Base-by-base conservation (phyloP, 106 monocot genomes). In the Vanilla planifolia region DNA sequence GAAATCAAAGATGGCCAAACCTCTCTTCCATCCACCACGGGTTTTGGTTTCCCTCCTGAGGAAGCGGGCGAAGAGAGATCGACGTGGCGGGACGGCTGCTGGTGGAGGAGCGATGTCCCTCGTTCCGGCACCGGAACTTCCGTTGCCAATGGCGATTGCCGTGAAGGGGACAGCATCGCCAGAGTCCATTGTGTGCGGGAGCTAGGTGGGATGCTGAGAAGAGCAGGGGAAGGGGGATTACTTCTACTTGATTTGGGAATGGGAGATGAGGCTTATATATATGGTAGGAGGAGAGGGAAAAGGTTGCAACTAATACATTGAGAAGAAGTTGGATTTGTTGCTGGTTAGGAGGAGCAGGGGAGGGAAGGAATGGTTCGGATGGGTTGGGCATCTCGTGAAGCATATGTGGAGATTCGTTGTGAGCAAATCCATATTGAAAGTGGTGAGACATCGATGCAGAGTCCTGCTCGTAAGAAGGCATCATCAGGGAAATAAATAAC, bases 371-470 rank as follows among this genome's bases (percentile, higher is more conserved):
- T 63, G 28, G 11, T 60, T 35, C 24, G 37, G 41, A 15, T 24
- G 42, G 14, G 29, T 65, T 48, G 65, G 23, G 25, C 65, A 66
- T 39, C 10, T 52, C n/a, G 30, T 39, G 23, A 42, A 55, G 66
- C 29, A 66, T 39, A 40, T 27, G 42, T 17, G 28, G 40, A 40
- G 41, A 42, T 40, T 66, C 40, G 66, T 55, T 42, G 42, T 15
- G 28, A 66, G 42, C 66, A n/a, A 37, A 66, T 55, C 55, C 53
- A 11, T 46, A 43, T 8, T 29, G 17, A 32, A n/a, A n/a, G n/a
- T n/a, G n/a, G n/a, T n/a, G n/a, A n/a, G n/a, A n/a, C n/a, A n/a
- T n/a, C n/a, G n/a, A n/a, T n/a, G n/a, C n/a, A n/a, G n/a, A n/a
- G n/a, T n/a, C n/a, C n/a, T n/a, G n/a, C n/a, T n/a, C n/a, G n/a